These are phyloP conservation scores for Phaeosphaeriaceae sp. DNA, from an alignment of 2,329 filamentous ascomycete species.

Conservation along the genomic window DNA sequence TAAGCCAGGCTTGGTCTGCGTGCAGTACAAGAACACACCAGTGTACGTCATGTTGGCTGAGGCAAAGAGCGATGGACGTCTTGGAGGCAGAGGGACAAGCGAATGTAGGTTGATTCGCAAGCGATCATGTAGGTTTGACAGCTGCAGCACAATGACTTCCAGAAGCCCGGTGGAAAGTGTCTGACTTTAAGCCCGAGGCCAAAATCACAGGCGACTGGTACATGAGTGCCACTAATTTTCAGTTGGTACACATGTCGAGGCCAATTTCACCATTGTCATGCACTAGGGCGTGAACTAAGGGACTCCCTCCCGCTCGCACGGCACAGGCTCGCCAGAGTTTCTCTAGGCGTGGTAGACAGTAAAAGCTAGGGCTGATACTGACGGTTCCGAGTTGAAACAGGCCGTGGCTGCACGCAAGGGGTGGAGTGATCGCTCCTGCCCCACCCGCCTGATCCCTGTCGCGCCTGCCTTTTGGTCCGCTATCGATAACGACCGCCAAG, in stretches of 20 bases:
- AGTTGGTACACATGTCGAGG: not conserved
- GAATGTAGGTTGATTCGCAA: not conserved
- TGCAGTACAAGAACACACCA: not conserved
- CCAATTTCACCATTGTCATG: conserved; percentile 10
- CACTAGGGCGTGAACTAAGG: conserved; percentile 14
- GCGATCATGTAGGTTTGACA: conserved; percentile 11
- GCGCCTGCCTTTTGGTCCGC: not conserved
- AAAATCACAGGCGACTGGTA: not conserved
- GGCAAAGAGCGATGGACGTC: not conserved
- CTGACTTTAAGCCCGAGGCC: conserved; percentile 12
- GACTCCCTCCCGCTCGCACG: conserved; percentile 3
- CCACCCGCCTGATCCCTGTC: conserved; percentile 2
- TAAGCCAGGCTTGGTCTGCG: not conserved
- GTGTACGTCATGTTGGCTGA: conserved; percentile 21
- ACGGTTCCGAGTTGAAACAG: conserved; percentile 4
- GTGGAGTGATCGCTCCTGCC: conserved; percentile 1
- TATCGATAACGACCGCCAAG: conserved; percentile 27
- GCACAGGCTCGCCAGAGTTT: conserved; percentile 15
- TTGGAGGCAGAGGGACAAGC: not conserved
- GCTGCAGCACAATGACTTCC: conserved; percentile 10
- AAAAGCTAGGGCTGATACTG: conserved; percentile 4
- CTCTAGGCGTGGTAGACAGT: not conserved
- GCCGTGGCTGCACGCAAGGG: not conserved
- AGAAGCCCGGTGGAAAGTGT: conserved; percentile 16
- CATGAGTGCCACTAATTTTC: not conserved